Evolutionary conservation across 768 basidiomycete genomes (phyloP).

Genomic region (Steccherinum ochraceum): DNA sequence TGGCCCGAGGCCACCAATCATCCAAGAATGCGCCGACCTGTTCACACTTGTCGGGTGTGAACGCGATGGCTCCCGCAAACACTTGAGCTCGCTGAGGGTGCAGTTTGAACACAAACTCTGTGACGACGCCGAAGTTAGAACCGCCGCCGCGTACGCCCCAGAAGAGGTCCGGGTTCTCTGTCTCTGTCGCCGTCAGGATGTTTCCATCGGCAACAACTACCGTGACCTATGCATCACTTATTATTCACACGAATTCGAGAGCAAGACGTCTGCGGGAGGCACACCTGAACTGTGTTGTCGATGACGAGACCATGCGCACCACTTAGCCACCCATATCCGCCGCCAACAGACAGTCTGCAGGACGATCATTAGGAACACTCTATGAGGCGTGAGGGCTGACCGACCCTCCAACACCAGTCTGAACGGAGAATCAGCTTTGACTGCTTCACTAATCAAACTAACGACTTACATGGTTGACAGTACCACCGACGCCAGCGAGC

Average conservation of each 20-base stretch:
- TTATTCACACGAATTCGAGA: conserved; percentile 21
- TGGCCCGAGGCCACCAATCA: conserved; percentile 28
- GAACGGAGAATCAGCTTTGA: not conserved
- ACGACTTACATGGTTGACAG: conserved; percentile 42
- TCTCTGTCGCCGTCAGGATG: conserved; percentile 22
- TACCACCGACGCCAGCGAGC: conserved; percentile 41
- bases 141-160: conserved; percentile 45
- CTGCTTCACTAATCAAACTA: not conserved
- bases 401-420: conserved; percentile 45
- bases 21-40: conserved; percentile 18
- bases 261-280: not conserved
- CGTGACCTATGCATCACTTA: conserved; percentile 29
- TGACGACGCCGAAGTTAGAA: conserved; percentile 47
- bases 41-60: conserved; percentile 17
- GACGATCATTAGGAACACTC: conserved; percentile 1
- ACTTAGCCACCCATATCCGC: conserved; percentile 47
- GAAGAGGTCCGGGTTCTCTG: conserved; percentile 33
- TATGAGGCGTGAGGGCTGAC: conserved; percentile 2
- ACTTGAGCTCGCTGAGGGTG: conserved; percentile 40
- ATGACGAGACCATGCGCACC: conserved; percentile 31
- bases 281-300: conserved; percentile 34
- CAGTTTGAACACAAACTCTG: conserved; percentile 36
- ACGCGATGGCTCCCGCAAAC: conserved; percentile 35
- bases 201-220: conserved; percentile 37
- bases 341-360: conserved; percentile 38